Base-by-base conservation (phyloP, 176 grass and related monocot genomes). In the Phragmites australis region DNA sequence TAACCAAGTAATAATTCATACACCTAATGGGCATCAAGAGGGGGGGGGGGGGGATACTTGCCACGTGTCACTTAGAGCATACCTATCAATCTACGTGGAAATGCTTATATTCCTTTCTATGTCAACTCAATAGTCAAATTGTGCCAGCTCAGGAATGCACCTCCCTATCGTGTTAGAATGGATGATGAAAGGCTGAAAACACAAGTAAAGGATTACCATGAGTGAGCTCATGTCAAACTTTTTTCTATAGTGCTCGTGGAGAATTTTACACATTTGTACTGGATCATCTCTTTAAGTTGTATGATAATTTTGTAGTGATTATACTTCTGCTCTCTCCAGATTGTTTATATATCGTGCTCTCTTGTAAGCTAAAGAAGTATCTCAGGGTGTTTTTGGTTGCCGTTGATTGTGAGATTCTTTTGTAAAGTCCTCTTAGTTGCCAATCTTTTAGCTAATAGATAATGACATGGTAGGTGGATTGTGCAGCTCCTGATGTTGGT, bases 401-500 rank as follows among this genome's bases (percentile, higher is more conserved):
- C 53, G 14, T 75, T 85, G 39, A 42, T 25, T 40, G 26, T 43
- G 57, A 31, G 42, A 74, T 51, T 83, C 3, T 61, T 70, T 79
- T 15, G 3, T 61, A 68, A 57, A 58, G 39, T 72, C 15, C 27
- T 76, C 18, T 77, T 81, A 50, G 43, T 67, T 85, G 31, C 75
- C 61, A 81, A 69, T 72, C 66, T 82, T 88, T 90, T 88, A 91
- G 83, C 89, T 99, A 83, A 95, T 88, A 89, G 90, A 65, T 86
- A 93, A 83, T 99, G 92, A 95, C 90, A 74, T 93, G 74, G 63
- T 95, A 93, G 90, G 88, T 95, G 90, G 72, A 89, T 95, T 95
- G 71, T 99, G 92, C 93, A 95, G 96, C 90, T 99, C 74, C 87
- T 84, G 87, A 88, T 87, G 64, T 81, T 46, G 76, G 86, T 61